Base-by-base conservation (phyloP, 1,284 basidiomycete species). In the Trichosporon sp. region DNA sequence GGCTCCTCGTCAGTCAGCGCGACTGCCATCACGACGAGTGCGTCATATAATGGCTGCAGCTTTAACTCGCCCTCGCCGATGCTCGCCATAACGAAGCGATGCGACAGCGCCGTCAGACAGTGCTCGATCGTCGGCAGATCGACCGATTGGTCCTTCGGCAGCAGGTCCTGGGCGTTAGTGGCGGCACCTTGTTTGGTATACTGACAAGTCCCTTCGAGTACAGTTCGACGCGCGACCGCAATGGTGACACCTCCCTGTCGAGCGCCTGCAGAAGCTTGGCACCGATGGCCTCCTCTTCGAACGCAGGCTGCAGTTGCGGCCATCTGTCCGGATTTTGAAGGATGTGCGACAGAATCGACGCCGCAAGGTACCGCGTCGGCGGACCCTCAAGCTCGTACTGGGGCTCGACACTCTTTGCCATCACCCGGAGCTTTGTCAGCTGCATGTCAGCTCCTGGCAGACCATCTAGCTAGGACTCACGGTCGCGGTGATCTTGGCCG, bases 121-220 rank as follows among this genome's bases (percentile, higher is more conserved):
- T 70, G 32, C 42, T 70, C 64, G n/a, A 72, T n/a, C 8, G 64
- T 58, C 2, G 31, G 31, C 2, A 68, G 13, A 21, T 70, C 67
- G 5, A 65, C 34, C 1, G 23, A 62, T 21, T 51, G 53, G 29
- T 72, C 71, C 23, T 64, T 62, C 2, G 71, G 66, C 13, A 70
- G 4, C 1, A 72, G 64, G 15, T 68, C 67, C 71, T 72, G 53
- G 18, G 5, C 5, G 60, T 69, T 12, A 64, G 38, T 12, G 2
- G 38, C 1, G 9, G 3, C 2, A 12, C 21, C 8, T 2, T 7
- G 2, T 7, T 8, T 3, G 9, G 15, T 3, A n/a, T n/a, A 70
- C 73, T 51, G 56, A 77, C 76, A 32, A 78, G 47, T 9, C 77
- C 76, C 56, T 76, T 80, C 47, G 74, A 70, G 62, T 70, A 74